Evolutionary conservation across 257 asterid genomes (phyloP), one percentile per base, ranked within the genome.

Genomic region (Petrea volubilis): DNA sequence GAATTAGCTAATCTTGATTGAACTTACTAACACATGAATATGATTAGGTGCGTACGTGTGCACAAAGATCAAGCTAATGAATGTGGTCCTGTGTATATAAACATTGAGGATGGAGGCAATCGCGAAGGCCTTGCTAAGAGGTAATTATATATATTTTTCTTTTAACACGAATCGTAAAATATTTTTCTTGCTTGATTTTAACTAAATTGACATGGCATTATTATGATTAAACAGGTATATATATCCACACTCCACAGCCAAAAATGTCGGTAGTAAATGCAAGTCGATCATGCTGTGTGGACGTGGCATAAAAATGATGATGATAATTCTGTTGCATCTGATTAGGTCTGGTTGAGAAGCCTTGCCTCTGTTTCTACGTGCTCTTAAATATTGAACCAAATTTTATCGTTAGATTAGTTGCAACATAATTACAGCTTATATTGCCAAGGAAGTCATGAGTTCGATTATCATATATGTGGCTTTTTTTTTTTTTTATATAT

Each of bases 31-130:
- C 38, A 3, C 7, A 2, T 7, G 5, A 31, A 3, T 2, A 31
- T 38, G 6, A 7, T 40, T 55, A 9, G 1, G 14, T 74, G 90
- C 96, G 79, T 71, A 11, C 87, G 93, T 24, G 93, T 89, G 3
- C 82, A 86, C 78, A 87, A 89, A 61, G 84, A 81, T 21, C 5
- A 72, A 63, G 88, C 83, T 0, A 38, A 89, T 27, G 63, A 72
- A 17, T 88, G 95, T 78, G 97, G 97, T 6, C 93, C 96, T 1
- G 63, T 82, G 44, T 59, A 89, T 53, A 81, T 91, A 9, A 85
- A 85, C 5, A 86, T 91, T 46, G 97, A 96, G 13, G 97, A 89
- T 57, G 96, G 97, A 41, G 97, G 97, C 21, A 94, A 94, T 40
- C 83, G 85, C 0, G 98, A 93, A 90, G 98, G 98, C 36, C 95